Conservation (phyloP, 2,329 filamentous ascomycete genomes). For the Bipolaris zeicola region DNA sequence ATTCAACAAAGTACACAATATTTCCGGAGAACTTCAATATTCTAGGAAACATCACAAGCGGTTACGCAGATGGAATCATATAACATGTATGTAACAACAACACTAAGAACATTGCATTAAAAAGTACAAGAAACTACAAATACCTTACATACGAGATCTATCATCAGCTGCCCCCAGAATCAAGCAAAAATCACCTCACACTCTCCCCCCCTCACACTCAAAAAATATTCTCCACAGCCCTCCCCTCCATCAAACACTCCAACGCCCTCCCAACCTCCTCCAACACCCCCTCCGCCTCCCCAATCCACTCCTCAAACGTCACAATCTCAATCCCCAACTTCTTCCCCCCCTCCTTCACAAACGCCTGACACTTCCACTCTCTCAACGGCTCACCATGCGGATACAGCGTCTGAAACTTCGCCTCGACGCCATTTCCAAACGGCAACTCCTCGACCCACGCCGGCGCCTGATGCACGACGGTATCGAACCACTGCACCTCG, state of each 20-base stretch:
- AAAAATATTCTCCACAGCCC: constrained; percentile 29
- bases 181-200: not conserved
- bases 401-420: constrained; percentile 62
- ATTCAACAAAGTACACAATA: no score
- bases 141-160: not conserved
- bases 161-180: not conserved
- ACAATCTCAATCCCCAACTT: constrained; percentile 64
- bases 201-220: not conserved
- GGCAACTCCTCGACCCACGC: constrained; percentile 63
- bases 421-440: constrained; percentile 45
- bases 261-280: constrained; percentile 48
- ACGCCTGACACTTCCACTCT: constrained; percentile 67
- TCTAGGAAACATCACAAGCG: no score
- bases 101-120: no score
- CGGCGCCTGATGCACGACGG: constrained; percentile 49
- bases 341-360: constrained; percentile 56
- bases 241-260: constrained; percentile 27
- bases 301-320: constrained; percentile 62
- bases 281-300: constrained; percentile 58
- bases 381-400: constrained; percentile 50
- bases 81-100: no score
- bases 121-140: not conserved
- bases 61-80: no score
- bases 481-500: constrained; percentile 44
- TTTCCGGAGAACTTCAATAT: no score